Evolutionary conservation across 2,329 filamentous ascomycete genomes (phyloP).

Genomic region (Beauveria sp.): DNA sequence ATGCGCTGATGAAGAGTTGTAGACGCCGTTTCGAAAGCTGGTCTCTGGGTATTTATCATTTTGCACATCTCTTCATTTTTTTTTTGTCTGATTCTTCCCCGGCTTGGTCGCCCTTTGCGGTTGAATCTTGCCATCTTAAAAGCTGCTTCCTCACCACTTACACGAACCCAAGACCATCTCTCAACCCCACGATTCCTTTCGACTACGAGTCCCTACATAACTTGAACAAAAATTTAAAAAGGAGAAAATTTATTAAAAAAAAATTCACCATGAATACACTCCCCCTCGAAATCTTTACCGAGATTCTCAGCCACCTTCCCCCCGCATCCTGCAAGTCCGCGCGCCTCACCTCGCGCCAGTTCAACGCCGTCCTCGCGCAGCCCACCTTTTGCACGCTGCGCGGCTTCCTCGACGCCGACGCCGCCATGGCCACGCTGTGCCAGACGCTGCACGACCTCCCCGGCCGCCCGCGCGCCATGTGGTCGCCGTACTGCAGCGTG

Average conservation of each 20-base stretch:
- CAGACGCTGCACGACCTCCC: constrained; percentile 17
- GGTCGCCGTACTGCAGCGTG: constrained; percentile 29
- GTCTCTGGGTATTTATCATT: neutral
- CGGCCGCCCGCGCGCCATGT: constrained; percentile 21
- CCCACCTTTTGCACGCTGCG: constrained; percentile 21
- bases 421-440: constrained; percentile 19
- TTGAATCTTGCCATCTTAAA: no score
- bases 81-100: no score
- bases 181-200: no score
- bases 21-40: no score
- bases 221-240: neutral
- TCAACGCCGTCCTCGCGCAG: constrained; percentile 24
- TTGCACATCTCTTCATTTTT: neutral
- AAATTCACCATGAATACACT: constrained; percentile 21
- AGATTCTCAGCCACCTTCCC: constrained; percentile 22
- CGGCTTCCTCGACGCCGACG: constrained; percentile 22
- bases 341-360: constrained; percentile 25
- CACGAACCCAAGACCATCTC: no score
- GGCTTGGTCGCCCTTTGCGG: no score
- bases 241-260: neutral
- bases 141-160: no score
- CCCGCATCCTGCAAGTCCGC: constrained; percentile 17
- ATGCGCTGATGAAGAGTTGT: neutral
- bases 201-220: no score
- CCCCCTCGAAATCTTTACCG: constrained; percentile 23